Conservation (phyloP, 1,139 yeast genomes). For the Candida pseudocylindracea region DNA sequence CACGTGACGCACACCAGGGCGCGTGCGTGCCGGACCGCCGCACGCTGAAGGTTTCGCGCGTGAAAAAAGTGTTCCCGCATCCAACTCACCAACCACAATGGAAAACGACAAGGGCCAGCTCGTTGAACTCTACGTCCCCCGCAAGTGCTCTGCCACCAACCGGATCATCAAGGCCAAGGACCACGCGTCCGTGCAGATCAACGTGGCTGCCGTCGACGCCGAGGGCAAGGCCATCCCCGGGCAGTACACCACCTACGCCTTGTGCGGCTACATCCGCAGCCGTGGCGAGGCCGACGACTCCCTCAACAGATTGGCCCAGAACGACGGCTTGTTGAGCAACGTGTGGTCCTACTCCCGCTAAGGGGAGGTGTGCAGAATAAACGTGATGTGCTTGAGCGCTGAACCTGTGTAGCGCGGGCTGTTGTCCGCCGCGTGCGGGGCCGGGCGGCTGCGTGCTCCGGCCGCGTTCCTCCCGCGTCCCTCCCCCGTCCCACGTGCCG, state of each 20-base stretch:
- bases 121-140: conserved; percentile 99
- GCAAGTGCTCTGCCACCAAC: conserved; percentile 99
- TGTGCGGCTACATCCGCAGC: conserved; percentile 77
- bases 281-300: conserved; percentile 94
- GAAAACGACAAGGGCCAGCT: conserved; percentile 99
- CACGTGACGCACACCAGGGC: too few relatives aligned
- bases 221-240: conserved; percentile 92
- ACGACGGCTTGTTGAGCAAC: conserved; percentile 94
- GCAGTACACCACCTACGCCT: conserved; percentile 85
- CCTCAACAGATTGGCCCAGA: conserved; percentile 97
- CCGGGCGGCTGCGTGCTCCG: too few relatives aligned
- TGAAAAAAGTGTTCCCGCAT: not conserved
- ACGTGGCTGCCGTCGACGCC: conserved; percentile 47
- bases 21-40: too few relatives aligned
- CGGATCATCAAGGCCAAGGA: conserved; percentile 99
- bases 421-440: too few relatives aligned
- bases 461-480: too few relatives aligned
- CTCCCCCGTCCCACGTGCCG: too few relatives aligned
- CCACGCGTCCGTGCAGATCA: conserved; percentile 89
- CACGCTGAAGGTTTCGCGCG: not conserved
- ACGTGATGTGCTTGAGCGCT: not conserved
- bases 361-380: conserved; percentile 13
- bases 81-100: conserved; percentile 36
- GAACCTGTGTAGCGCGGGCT: too few relatives aligned
- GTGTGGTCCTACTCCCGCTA: conserved; percentile 99